These are phyloP conservation scores for Alternaria metachromatica DNA, from an alignment of 2,329 filamentous ascomycete genomes.

Conservation along the genomic window DNA sequence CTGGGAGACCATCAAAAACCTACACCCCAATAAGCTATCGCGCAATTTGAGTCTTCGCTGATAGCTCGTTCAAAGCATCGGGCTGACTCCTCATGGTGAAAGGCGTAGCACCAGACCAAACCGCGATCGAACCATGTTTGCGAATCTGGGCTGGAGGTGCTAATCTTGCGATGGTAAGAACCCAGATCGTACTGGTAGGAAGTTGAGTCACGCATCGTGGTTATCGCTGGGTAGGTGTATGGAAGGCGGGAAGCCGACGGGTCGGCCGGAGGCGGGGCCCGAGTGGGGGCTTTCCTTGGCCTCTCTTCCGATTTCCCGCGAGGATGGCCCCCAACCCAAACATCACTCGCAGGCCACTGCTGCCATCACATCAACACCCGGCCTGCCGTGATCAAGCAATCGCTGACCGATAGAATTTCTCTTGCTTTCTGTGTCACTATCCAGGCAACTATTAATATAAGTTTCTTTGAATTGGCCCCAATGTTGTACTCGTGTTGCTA, in stretches of 20 bases:
- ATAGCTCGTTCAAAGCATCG: slow-evolving; percentile 69
- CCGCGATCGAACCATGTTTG: slow-evolving; percentile 75
- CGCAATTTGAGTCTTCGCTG: slow-evolving; percentile 60
- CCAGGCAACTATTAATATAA: neutral
- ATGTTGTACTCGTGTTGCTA: neutral
- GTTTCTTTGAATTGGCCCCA: neutral
- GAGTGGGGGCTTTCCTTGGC: neutral
- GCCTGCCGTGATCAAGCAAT: neutral
- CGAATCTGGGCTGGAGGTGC: slow-evolving; percentile 58
- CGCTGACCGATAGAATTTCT: neutral
- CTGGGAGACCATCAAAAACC: slow-evolving; percentile 7
- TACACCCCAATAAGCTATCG: slow-evolving; percentile 71
- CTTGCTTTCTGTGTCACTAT: neutral
- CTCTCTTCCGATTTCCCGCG: neutral
- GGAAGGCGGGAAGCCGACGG: neutral
- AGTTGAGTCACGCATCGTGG: slow-evolving; percentile 2
- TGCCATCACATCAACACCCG: neutral
- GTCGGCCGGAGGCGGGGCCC: neutral
- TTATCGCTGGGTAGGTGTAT: neutral
- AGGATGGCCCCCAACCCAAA: neutral
- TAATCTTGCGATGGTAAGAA: slow-evolving; percentile 62
- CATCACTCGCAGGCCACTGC: neutral
- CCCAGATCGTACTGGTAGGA: slow-evolving; percentile 64
- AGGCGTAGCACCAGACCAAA: slow-evolving; percentile 75
- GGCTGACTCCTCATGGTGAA: slow-evolving; percentile 76